These are phyloP conservation scores for Zostera marina DNA, from an alignment of 116 monocot species.

Conservation along the genomic window DNA sequence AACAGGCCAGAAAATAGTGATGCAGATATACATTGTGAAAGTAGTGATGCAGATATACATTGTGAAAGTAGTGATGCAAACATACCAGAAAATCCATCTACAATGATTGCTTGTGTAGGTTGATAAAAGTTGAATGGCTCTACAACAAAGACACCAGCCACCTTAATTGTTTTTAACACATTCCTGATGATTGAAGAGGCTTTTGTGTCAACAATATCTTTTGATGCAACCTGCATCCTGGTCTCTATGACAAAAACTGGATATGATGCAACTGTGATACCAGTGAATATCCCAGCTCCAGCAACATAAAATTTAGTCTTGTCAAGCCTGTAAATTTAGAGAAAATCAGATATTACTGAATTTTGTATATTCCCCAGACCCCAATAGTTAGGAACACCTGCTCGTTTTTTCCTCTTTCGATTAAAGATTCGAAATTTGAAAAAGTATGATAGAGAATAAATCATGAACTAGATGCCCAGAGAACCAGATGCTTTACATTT, in stretches of 20 bases:
- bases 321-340: slow-evolving; percentile 52
- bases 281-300: slow-evolving; percentile 90
- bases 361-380: too few relatives aligned
- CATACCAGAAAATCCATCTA: slow-evolving; percentile 81
- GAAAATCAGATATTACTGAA: too few relatives aligned
- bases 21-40: slow-evolving; percentile 80
- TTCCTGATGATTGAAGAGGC: slow-evolving; percentile 58
- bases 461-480: too few relatives aligned
- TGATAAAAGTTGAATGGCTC: slow-evolving; percentile 78
- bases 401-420: too few relatives aligned
- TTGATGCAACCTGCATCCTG: slow-evolving; percentile 90
- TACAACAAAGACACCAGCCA: slow-evolving; percentile 39
- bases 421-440: too few relatives aligned
- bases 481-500: neutral
- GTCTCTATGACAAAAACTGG: slow-evolving; percentile 88
- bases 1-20: too few relatives aligned
- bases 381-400: too few relatives aligned
- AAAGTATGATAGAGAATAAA: neutral
- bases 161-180: slow-evolving; percentile 71
- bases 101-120: slow-evolving; percentile 69
- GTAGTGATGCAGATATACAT: too few relatives aligned
- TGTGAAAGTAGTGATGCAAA: slow-evolving; percentile 75
- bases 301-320: slow-evolving; percentile 87
- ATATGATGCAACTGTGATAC: slow-evolving; percentile 71
- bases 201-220: slow-evolving; percentile 53